phyloP scores from a whole-genome alignment of 1,284 basidiomycete genomes.

The Hymenochaete sp. region DNA sequence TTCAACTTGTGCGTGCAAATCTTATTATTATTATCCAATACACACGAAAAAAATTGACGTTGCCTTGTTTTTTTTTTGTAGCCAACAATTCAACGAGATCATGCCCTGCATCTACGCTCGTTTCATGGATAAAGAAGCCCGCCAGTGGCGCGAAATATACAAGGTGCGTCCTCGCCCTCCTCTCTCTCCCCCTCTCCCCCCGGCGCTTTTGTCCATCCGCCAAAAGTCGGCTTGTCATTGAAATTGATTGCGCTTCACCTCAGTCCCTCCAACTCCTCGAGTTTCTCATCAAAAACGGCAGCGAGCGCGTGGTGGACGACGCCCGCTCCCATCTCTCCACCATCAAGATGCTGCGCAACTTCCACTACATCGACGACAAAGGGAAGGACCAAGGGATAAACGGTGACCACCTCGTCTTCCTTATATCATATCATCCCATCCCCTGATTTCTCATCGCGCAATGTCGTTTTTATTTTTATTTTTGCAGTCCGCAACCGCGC shows the following conservation, averaged over 20 bases:
- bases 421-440: too few species aligned
- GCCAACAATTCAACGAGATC: slow-evolving; percentile 98
- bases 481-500: slow-evolving; percentile 84
- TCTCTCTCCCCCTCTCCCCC: background rate
- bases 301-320: slow-evolving; percentile 96
- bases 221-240: too few species aligned
- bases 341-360: slow-evolving; percentile 95
- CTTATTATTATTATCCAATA: background rate
- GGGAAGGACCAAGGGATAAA: slow-evolving; percentile 99
- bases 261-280: slow-evolving; percentile 91
- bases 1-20: slow-evolving; percentile 74
- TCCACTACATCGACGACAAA: slow-evolving; percentile 98
- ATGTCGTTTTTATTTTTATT: background rate
- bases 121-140: slow-evolving; percentile 96
- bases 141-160: slow-evolving; percentile 99
- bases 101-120: slow-evolving; percentile 96
- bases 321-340: slow-evolving; percentile 91
- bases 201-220: background rate
- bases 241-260: background rate
- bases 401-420: too few species aligned
- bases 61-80: slow-evolving; percentile 26
- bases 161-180: slow-evolving; percentile 48
- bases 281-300: slow-evolving; percentile 97
- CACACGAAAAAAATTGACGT: slow-evolving; percentile 9
- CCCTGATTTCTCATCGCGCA: background rate